Evolutionary conservation across 441 rosid species (phyloP), one percentile per base, ranked within the genome.

Genomic region (Jatropha podagrica): DNA sequence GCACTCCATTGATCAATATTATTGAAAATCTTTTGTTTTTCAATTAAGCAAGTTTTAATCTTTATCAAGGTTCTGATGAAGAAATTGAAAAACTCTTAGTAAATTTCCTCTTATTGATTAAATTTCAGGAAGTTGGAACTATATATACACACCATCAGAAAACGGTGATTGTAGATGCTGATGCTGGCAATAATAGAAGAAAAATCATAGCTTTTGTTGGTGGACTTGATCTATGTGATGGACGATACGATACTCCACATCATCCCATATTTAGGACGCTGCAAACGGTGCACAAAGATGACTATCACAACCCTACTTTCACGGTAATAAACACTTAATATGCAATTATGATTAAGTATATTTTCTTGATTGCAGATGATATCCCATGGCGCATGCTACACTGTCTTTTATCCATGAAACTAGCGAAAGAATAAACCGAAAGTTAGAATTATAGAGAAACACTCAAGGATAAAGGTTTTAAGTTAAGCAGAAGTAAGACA

Each of bases 111-210:
- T 63, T 27, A 7, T 68, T 44, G 37, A 64, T 66, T 55, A 17
- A 62, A 74, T 68, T 48, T 78, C 87, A 96, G 99, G 98, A 92
- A 90, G 96, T 91, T 44, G 99, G 88, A 77, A 88, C 98, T 44
- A 91, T 96, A 80, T 96, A 91, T 74, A 94, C 98, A 9, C 99
- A 96, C 86, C 99, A 96, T 79, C 99, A 96, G 84, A 96, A 96
- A 78, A 91, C 89, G 32, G 96, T 96, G 54, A 92, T 96, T 74
- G 93, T 94, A 46, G 99, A 96, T 88, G 92, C 96, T 41, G 97
- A 96, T 82, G 98, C 97, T 65, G 95, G 95, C 55, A 74, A 72
- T 64, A 84, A 83, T 77, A 83, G 82, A 79, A 89, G 98, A 80
- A 96, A 94, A 87, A 90, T 96, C 60, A 73, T 91, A 77, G 99